Conservation (phyloP, 305 asterid species). For the Solanum hybrid region DNA sequence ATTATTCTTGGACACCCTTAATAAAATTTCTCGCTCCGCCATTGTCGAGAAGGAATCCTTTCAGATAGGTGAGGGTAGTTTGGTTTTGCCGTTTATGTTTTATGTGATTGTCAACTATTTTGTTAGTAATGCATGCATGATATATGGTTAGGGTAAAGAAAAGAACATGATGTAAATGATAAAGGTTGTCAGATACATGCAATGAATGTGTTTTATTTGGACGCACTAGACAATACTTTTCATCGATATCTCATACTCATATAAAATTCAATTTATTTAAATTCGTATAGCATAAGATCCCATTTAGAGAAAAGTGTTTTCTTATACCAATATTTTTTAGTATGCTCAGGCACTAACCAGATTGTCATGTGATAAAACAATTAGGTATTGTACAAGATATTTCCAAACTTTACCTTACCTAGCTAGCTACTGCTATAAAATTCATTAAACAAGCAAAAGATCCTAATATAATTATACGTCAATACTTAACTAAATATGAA, state of each 20-base stretch:
- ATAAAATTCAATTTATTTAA: too few species aligned
- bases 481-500: neutral
- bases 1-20: too few species aligned
- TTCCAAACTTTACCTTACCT: too few species aligned
- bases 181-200: too few species aligned
- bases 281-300: fast-evolving
- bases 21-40: too few species aligned
- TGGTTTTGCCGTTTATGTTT: neutral
- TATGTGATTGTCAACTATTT: neutral
- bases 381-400: neutral
- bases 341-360: neutral
- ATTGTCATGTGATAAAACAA: too few species aligned
- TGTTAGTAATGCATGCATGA: neutral
- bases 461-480: neutral
- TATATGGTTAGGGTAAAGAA: neutral
- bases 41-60: neutral
- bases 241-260: neutral
- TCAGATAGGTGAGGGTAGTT: neutral
- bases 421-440: too few species aligned
- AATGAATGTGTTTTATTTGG: neutral
- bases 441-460: neutral
- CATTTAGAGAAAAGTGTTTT: neutral
- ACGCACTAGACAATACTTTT: neutral
- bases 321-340: too few species aligned
- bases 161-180: neutral